Conservation (phyloP, 495 filamentous ascomycete genomes). For the Lasiosphaeria hispida region DNA sequence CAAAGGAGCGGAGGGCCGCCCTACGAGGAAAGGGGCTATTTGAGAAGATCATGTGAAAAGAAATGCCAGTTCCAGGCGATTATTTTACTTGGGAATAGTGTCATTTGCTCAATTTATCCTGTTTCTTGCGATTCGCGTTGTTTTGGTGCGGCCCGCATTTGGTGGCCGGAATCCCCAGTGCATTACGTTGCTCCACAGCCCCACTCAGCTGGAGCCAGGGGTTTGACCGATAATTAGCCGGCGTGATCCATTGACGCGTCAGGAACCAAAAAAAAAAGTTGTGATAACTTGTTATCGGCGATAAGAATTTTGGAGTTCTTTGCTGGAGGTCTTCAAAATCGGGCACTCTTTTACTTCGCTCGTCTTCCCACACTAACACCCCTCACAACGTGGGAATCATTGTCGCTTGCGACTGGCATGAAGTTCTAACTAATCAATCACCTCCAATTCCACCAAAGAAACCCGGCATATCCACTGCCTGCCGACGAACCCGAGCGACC, state of each 20-base stretch:
- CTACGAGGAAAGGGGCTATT: too few relatives aligned
- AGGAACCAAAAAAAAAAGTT: conserved; percentile 15
- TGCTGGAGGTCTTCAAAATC: neutral
- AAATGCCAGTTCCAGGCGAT: too few relatives aligned
- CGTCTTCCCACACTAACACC: conserved; percentile 1
- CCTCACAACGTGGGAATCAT: neutral
- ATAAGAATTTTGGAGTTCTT: conserved; percentile 10
- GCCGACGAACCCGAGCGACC: neutral
- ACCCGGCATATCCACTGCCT: neutral
- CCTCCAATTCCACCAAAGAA: neutral
- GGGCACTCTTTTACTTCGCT: neutral
- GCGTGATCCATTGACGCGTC: conserved; percentile 16
- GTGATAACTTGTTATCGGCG: conserved; percentile 19
- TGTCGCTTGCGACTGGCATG: neutral
- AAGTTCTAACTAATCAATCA: neutral
- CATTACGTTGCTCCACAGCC: too few relatives aligned
- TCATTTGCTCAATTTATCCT: too few relatives aligned
- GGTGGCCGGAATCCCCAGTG: too few relatives aligned
- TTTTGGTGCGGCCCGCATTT: too few relatives aligned
- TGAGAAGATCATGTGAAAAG: too few relatives aligned
- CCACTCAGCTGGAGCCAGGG: too few relatives aligned
- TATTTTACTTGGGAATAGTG: too few relatives aligned
- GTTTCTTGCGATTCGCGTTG: too few relatives aligned
- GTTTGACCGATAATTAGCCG: conserved; percentile 14
- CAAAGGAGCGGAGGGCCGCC: too few relatives aligned